Base-by-base conservation (phyloP, 1,284 basidiomycete genomes). In the Chalciporus piperatoides region DNA sequence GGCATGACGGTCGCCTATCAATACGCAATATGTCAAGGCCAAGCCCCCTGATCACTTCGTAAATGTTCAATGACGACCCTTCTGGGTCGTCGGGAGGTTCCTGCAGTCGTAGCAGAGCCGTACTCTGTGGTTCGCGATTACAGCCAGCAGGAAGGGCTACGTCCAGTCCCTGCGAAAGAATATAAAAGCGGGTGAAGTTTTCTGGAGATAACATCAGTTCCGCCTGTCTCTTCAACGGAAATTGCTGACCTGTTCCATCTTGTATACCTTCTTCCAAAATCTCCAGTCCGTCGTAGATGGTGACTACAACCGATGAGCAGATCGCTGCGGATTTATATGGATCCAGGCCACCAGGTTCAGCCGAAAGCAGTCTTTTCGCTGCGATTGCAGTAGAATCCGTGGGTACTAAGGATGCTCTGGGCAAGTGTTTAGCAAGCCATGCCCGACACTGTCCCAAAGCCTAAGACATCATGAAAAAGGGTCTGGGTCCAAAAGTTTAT, bases 371-470 rank as follows among this genome's bases (percentile, higher is more conserved):
- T 5, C 68, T 68, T 56, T 74, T 70, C 1, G 86, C 88, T 11
- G 87, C 87, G 5, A 74, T 75, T 0, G 85, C 85, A 5, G 87
- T 90, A 2, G 87, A 90, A 4, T 80, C 57, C 12, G 75, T 80
- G 58, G 77, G 80, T 48, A 81, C 71, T 19, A 75, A 61, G 1
- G 69, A 59, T 2, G 77, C 84, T 11, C 59, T 56, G 0, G 86
- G 82, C 12, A 90, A 62, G 43, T 79, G 62, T 44, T 66, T 58
- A 21, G 69, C 60, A 15, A 90, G 63, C 65, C 84, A 90, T 10
- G 61, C 67, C 21, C 70, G 72, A 63, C 87, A 90, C 65, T 90
- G 87, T n/a, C 87, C 87, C 19, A 90, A 65, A 12, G 87, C 87
- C 87, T 90, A 56, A 11, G 35, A 37, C 23, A 42, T 42, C 7